phyloP scores from a whole-genome alignment of 345 rosid genomes.

The Gossypium australe region DNA sequence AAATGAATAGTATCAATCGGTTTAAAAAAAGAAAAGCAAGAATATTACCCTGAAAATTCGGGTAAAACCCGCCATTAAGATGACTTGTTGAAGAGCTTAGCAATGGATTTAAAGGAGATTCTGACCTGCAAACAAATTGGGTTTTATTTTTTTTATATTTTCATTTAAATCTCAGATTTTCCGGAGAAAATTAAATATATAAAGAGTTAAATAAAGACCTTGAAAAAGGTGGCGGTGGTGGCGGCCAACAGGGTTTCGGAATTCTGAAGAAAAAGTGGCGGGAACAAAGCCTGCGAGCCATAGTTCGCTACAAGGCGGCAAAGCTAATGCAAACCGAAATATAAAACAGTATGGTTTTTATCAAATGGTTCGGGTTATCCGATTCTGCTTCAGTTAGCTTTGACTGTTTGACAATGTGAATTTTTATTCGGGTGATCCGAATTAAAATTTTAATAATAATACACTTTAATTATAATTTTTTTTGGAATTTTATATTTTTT shows the following conservation, averaged over 20 bases:
- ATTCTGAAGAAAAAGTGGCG: neutral
- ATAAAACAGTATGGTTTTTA: neutral
- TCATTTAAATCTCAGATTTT: neutral
- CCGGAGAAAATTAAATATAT: neutral
- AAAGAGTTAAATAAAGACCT: neutral
- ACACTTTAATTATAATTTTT: no score
- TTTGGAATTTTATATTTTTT: no score
- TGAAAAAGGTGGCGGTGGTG: neutral
- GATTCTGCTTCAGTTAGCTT: no score
- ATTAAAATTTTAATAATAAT: no score
- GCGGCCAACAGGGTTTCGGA: neutral
- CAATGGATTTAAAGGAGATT: neutral
- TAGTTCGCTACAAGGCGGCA: neutral
- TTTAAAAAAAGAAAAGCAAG: neutral
- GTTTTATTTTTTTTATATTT: neutral
- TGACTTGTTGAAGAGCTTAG: constrained; percentile 1
- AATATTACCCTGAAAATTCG: neutral
- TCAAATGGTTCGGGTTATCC: no score
- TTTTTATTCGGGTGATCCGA: no score
- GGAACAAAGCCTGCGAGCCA: constrained; percentile 6
- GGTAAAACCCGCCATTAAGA: neutral
- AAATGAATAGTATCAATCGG: neutral
- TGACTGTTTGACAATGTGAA: no score
- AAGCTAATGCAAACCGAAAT: neutral
- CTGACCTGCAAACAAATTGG: constrained; percentile 6